phyloP scores from a whole-genome alignment of 495 filamentous ascomycete genomes.

The Penicillium soppii region DNA sequence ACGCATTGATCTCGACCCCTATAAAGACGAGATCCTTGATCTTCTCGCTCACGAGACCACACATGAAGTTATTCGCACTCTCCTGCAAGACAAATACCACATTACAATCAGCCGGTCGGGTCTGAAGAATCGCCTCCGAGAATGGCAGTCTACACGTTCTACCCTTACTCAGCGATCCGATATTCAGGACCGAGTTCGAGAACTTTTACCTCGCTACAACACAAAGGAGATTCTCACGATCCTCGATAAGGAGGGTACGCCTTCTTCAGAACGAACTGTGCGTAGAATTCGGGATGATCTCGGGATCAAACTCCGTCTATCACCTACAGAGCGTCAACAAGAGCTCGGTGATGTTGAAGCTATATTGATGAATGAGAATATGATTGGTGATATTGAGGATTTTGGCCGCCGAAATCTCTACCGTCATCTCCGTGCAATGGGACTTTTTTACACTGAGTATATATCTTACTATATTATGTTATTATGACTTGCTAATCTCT shows the following conservation, averaged over 20 bases:
- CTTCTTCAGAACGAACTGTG: too few species aligned
- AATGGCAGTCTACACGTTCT: background rate
- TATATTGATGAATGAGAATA: background rate
- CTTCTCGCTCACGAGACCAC: background rate
- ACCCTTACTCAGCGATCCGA: background rate
- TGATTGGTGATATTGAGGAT: background rate
- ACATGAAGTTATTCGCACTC: background rate
- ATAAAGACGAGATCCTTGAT: background rate
- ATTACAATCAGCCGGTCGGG: background rate
- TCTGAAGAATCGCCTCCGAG: background rate
- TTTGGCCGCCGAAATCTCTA: background rate
- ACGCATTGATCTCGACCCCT: background rate
- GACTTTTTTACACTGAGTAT: too few species aligned
- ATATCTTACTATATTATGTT: too few species aligned
- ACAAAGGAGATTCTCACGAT: background rate
- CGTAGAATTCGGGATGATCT: background rate
- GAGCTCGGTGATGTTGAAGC: background rate
- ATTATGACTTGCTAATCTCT: too few species aligned
- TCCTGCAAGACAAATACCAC: background rate
- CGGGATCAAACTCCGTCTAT: background rate
- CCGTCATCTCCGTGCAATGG: too few species aligned
- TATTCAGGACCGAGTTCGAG: background rate
- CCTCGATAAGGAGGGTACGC: too few species aligned
- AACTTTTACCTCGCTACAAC: background rate
- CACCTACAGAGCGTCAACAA: background rate